These are phyloP conservation scores for Cystobasidium ongulense DNA, from an alignment of 768 basidiomycete genomes.

Conservation along the genomic window DNA sequence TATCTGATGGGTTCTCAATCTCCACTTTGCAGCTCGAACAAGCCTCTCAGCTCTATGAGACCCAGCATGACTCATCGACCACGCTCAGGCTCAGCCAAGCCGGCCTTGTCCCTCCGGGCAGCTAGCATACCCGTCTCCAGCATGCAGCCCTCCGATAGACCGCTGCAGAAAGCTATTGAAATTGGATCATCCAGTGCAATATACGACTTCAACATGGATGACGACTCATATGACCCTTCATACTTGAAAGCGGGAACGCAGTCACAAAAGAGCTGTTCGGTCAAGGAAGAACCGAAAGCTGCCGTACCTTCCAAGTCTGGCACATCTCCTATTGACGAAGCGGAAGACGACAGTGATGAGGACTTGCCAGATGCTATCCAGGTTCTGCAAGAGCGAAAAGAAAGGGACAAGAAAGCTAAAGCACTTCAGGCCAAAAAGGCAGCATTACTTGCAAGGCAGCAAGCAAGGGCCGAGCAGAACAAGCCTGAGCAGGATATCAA, in stretches of 20 bases:
- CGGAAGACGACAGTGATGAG: conserved; percentile 13
- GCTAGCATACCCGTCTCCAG: neutral
- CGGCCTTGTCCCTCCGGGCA: neutral
- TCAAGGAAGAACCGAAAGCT: neutral
- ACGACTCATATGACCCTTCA: conserved; percentile 14
- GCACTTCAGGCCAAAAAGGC: conserved; percentile 18
- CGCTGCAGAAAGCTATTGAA: neutral
- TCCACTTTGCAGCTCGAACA: neutral
- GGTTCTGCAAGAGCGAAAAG: neutral
- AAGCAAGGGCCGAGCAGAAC: neutral
- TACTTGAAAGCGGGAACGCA: conserved; percentile 12
- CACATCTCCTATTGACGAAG: neutral
- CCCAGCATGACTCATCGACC: neutral
- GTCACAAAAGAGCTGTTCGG: neutral
- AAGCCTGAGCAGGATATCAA: neutral
- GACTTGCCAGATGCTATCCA: conserved; percentile 3
- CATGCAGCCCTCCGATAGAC: neutral
- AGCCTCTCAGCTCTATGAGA: conserved; percentile 6
- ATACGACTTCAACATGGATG: neutral
- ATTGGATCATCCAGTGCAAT: conserved; percentile 27
- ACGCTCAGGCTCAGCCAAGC: neutral
- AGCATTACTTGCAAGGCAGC: conserved; percentile 2
- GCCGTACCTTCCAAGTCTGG: neutral
- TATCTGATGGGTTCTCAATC: neutral
- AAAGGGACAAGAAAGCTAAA: neutral